Evolutionary conservation across 202 grass and related monocot genomes (phyloP).

Genomic region (Zoysia matrella): DNA sequence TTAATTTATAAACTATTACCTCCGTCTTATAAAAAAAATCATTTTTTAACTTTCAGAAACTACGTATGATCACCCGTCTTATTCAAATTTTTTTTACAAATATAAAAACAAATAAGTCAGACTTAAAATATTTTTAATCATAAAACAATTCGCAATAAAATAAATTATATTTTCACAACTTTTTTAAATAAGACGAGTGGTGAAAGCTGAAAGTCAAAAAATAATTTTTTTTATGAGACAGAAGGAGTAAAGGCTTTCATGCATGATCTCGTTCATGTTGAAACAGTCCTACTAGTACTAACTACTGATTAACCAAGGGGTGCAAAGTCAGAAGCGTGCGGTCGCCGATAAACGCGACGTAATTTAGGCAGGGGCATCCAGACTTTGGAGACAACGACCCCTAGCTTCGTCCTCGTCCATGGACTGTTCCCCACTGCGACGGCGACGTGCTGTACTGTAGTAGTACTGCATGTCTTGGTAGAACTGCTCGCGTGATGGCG

Average conservation of each 20-base stretch:
- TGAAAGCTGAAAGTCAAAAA: no score
- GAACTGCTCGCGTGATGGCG: background rate
- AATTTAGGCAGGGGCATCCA: constrained; percentile 26
- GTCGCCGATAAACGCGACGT: background rate
- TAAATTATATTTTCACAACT: no score
- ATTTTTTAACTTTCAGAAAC: no score
- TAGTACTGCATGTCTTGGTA: background rate
- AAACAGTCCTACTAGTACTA: background rate
- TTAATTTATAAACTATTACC: no score
- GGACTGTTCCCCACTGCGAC: background rate
- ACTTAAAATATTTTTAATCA: no score
- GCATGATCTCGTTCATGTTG: constrained; percentile 1
- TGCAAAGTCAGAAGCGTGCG: background rate
- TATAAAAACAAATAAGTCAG: no score
- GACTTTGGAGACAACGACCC: constrained; percentile 26
- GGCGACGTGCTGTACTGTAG: background rate
- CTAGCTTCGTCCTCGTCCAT: background rate
- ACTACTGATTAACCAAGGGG: background rate
- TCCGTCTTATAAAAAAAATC: no score
- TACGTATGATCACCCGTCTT: no score
- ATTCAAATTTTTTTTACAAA: no score
- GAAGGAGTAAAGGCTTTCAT: background rate
- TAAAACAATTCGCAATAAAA: no score
- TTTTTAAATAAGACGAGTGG: no score
- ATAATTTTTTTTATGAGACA: no score